Evolutionary conservation across 257 asterid genomes (phyloP).

Genomic region (Pogostemon cablin): DNA sequence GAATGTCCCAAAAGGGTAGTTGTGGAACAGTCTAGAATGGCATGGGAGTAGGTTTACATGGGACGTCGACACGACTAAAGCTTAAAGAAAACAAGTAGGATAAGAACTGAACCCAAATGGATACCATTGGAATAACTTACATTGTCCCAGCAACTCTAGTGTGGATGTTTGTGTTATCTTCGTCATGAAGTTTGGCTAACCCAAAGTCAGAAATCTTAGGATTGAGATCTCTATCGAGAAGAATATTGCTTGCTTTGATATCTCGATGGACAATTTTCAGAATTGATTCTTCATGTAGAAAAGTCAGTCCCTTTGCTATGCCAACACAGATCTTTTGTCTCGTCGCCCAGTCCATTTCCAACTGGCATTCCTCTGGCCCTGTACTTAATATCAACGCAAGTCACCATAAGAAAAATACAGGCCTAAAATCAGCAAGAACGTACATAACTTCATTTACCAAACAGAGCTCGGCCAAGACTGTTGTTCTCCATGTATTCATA

Average conservation of each 20-base stretch:
- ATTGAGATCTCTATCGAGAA: slow-evolving; percentile 63
- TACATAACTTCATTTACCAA: slow-evolving; percentile 41
- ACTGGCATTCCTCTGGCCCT: slow-evolving; percentile 54
- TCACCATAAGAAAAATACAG: not conserved
- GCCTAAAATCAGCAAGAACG: not conserved
- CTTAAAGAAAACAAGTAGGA: not conserved
- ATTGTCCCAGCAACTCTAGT: slow-evolving; percentile 77
- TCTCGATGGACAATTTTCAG: slow-evolving; percentile 71
- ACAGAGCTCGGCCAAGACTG: slow-evolving; percentile 58
- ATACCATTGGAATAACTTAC: slow-evolving; percentile 41
- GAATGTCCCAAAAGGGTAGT: not conserved
- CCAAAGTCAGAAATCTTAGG: slow-evolving; percentile 81
- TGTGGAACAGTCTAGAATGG: not conserved
- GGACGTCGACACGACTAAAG: not conserved
- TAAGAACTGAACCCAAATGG: not conserved
- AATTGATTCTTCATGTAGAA: slow-evolving; percentile 68
- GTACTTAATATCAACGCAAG: slow-evolving; percentile 2
- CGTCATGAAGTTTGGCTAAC: slow-evolving; percentile 68
- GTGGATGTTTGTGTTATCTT: slow-evolving; percentile 62
- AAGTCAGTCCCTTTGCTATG: slow-evolving; percentile 61
- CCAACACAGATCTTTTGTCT: slow-evolving; percentile 59
- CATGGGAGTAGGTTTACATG: not conserved
- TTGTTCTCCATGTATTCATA: slow-evolving; percentile 77
- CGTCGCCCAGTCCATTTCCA: slow-evolving; percentile 54
- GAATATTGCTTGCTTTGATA: slow-evolving; percentile 62